Conservation (phyloP, 2,329 filamentous ascomycete genomes). For the Penicillium olsonii region DNA sequence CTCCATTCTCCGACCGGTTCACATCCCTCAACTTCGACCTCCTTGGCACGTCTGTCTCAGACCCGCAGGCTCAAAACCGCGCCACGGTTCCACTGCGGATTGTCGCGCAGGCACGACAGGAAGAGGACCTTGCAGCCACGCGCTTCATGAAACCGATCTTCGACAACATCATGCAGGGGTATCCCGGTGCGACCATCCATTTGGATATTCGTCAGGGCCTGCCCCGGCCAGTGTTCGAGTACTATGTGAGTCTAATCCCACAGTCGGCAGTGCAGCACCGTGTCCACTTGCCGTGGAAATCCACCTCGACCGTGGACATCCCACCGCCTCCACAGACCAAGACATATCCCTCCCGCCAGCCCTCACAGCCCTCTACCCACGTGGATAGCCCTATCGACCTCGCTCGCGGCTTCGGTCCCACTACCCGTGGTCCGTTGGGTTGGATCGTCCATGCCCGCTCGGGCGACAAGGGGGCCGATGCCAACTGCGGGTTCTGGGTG, state of each 20-base stretch:
- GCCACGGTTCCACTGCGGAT: slow-evolving; percentile 46
- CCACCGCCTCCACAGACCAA: slow-evolving; percentile 22
- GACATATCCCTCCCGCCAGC: slow-evolving; percentile 21
- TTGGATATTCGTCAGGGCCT: slow-evolving; percentile 37
- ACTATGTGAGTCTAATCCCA: slow-evolving; percentile 31
- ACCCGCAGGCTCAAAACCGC: slow-evolving; percentile 45
- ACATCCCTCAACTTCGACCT: slow-evolving; percentile 35
- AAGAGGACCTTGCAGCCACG: slow-evolving; percentile 35
- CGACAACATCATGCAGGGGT: slow-evolving; percentile 44
- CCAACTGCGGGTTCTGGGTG: slow-evolving; percentile 51
- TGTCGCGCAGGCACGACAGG: slow-evolving; percentile 48
- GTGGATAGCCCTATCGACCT: slow-evolving; percentile 12
- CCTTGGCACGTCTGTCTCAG: slow-evolving; percentile 28
- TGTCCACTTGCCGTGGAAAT: slow-evolving; percentile 29
- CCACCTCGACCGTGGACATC: slow-evolving; percentile 20
- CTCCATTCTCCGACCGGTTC: slow-evolving; percentile 33
- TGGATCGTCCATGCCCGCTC: slow-evolving; percentile 40
- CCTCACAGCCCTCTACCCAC: slow-evolving; percentile 22
- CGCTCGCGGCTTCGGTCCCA: slow-evolving; percentile 26
- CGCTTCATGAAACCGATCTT: slow-evolving; percentile 40
- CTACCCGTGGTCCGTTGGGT: slow-evolving; percentile 31
- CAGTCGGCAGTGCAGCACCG: slow-evolving; percentile 27
- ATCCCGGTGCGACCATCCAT: slow-evolving; percentile 39
- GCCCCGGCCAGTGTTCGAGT: slow-evolving; percentile 36
- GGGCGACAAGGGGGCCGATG: slow-evolving; percentile 49